phyloP scores from a whole-genome alignment of 2,329 filamentous ascomycete species.

The Colletotrichum camelliae region DNA sequence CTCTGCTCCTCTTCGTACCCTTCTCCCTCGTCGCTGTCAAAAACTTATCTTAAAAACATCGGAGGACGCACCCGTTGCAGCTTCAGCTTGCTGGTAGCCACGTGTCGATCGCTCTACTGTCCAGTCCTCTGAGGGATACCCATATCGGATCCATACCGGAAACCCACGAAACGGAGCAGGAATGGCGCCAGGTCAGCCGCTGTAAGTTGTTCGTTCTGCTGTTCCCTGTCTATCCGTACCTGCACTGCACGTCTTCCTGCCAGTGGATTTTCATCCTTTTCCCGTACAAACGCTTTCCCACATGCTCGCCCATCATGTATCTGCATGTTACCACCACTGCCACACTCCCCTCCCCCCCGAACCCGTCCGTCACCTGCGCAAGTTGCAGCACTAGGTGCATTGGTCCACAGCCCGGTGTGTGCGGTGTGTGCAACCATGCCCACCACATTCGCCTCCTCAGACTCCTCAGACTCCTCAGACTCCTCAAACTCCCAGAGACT shows the following conservation, averaged over 20 bases:
- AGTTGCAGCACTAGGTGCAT: slow-evolving; percentile 15
- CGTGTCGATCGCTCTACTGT: neutral
- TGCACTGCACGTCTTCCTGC: neutral
- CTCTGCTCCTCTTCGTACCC: neutral
- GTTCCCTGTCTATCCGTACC: neutral
- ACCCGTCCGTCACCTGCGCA: neutral
- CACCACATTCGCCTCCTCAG: neutral
- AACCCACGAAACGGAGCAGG: neutral
- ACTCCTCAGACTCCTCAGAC: neutral
- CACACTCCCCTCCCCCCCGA: neutral
- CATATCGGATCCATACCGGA: neutral
- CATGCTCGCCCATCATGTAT: neutral
- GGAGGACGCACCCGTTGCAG: neutral
- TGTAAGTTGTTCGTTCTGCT: slow-evolving; percentile 9
- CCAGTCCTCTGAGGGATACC: neutral
- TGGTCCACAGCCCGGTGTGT: neutral
- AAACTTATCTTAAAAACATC: slow-evolving; percentile 10
- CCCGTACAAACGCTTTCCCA: neutral
- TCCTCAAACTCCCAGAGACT: neutral
- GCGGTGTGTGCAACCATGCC: neutral
- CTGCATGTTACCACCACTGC: neutral
- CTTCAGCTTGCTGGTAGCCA: neutral
- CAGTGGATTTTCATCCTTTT: neutral
- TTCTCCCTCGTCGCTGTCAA: neutral
- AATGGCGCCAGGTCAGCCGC: slow-evolving; percentile 19